Percentiles rank a stretch among this genome's conserved stretches.
These are phyloP conservation scores for Dictyostelium firmibasis DNA, from an alignment of 78 protist species.

Conservation along the genomic window DNA sequence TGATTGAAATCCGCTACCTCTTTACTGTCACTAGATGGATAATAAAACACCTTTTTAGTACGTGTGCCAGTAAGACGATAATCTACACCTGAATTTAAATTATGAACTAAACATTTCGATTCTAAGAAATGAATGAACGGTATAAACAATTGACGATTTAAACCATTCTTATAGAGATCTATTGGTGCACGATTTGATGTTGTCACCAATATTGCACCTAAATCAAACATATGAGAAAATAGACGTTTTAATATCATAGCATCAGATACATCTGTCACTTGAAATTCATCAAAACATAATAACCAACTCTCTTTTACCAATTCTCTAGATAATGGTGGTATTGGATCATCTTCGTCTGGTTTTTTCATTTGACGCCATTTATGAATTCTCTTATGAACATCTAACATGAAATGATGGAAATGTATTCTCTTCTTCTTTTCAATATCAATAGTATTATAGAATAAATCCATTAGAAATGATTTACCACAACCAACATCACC, in stretches of 20 bases:
- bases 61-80: slow-evolving; percentile 84
- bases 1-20: neutral
- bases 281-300: slow-evolving; percentile 96
- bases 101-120: slow-evolving; percentile 52
- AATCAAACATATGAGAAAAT: slow-evolving; percentile 81
- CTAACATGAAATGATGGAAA: slow-evolving; percentile 95
- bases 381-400: slow-evolving; percentile 88
- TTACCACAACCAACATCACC: slow-evolving; percentile 96
- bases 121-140: slow-evolving; percentile 89
- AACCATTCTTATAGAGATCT: slow-evolving; percentile 91
- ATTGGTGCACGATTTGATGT: slow-evolving; percentile 94
- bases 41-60: slow-evolving; percentile 41
- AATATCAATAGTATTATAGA: slow-evolving; percentile 79
- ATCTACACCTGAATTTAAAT: slow-evolving; percentile 83
- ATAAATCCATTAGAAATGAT: slow-evolving; percentile 93
- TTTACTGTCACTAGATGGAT: neutral
- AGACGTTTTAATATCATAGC: slow-evolving; percentile 94
- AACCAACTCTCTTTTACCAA: slow-evolving; percentile 76
- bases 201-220: slow-evolving; percentile 91
- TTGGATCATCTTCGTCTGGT: slow-evolving; percentile 75
- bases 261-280: slow-evolving; percentile 94
- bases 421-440: slow-evolving; percentile 86
- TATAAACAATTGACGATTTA: slow-evolving; percentile 89
- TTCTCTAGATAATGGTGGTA: slow-evolving; percentile 82
- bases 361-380: slow-evolving; percentile 63